phyloP scores from a whole-genome alignment of 306 rosid species.

The Prunus persica region Prunus_persica_NCBIv2 NC_034014.1:23422501-23423000 shows the following conservation, averaged over 20 bases:
- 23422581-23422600: slow-evolving; percentile 6
- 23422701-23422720: neutral
- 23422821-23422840: too few relatives aligned
- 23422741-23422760: neutral
- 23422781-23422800: too few relatives aligned
- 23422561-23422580: slow-evolving; percentile 21
- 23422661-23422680: neutral
- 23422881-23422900: neutral
- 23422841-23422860: neutral
- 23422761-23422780: too few relatives aligned
- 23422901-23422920: neutral
- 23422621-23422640: slow-evolving; percentile 22
- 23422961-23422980: neutral
- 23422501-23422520: neutral
- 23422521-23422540: neutral
- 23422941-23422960: neutral
- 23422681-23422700: neutral
- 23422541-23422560: slow-evolving; percentile 27
- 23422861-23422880: neutral
- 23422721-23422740: neutral
- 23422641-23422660: slow-evolving; percentile 36
- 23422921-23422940: neutral
- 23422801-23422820: too few relatives aligned
- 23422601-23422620: slow-evolving; percentile 18
- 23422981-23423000: neutral